Evolutionary conservation across 208 protist species (phyloP).

Genomic region (Acanthamoeba healyi): DNA sequence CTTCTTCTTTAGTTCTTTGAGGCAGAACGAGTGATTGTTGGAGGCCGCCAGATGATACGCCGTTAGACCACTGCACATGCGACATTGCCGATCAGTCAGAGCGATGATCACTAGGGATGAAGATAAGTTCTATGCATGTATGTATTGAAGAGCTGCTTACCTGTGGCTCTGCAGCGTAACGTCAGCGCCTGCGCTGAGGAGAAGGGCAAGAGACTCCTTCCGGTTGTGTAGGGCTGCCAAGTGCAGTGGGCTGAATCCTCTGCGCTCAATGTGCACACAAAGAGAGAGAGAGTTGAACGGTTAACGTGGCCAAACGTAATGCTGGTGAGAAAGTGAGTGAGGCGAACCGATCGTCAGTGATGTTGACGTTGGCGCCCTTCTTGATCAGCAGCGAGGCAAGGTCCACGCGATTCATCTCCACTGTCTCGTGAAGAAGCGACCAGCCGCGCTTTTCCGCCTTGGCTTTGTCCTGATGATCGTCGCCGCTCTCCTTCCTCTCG

Average conservation of each 20-base stretch:
- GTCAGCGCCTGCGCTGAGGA: constrained; percentile 23
- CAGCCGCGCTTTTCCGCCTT: not conserved
- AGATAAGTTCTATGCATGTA: too few species aligned
- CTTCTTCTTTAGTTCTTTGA: constrained; percentile 47
- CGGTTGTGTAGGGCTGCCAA: constrained; percentile 1
- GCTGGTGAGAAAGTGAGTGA: too few species aligned
- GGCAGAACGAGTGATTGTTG: constrained; percentile 43
- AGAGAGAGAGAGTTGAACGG: not conserved
- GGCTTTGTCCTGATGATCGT: too few species aligned
- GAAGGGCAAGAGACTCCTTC: not conserved
- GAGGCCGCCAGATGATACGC: not conserved
- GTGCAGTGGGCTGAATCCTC: constrained; percentile 36
- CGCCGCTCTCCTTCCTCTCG: too few species aligned
- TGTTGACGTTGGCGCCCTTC: constrained; percentile 16
- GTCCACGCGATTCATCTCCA: not conserved
- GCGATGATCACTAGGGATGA: too few species aligned
- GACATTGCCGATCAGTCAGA: too few species aligned
- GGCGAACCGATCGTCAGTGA: not conserved
- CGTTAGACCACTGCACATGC: not conserved
- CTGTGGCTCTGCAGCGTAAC: not conserved
- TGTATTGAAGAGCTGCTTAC: too few species aligned
- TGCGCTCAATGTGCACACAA: not conserved
- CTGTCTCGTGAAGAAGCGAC: constrained; percentile 1
- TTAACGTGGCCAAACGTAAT: too few species aligned
- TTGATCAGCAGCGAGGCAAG: not conserved